Evolutionary conservation across 805 yeast species (phyloP).

Genomic region (Brettanomyces bruxellensis): DNA sequence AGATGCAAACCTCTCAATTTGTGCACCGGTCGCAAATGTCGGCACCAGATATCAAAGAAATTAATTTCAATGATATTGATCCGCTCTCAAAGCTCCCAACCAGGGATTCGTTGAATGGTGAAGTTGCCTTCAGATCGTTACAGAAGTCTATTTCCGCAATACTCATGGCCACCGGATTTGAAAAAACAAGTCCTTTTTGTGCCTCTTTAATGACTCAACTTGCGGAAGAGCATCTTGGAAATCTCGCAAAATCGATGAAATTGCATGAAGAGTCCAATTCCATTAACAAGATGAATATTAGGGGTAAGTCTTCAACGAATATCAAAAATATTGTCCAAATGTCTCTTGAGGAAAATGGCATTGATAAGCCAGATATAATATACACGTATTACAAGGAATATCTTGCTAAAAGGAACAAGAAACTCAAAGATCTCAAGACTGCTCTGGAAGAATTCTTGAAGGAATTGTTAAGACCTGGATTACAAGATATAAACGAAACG

Average conservation of each 20-base stretch:
- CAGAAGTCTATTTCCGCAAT: constrained; percentile 65
- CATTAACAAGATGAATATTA: constrained; percentile 28
- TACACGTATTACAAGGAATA: constrained; percentile 68
- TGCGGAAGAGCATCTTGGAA: constrained; percentile 72
- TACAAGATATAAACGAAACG: constrained; percentile 60
- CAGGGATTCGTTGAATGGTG: constrained; percentile 53
- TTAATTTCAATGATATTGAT: constrained; percentile 66
- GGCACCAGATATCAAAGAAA: constrained; percentile 54
- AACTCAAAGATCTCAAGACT: constrained; percentile 56
- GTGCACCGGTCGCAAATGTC: constrained; percentile 66
- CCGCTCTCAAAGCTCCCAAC: constrained; percentile 66
- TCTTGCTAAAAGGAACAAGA: constrained; percentile 56
- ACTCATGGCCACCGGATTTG: constrained; percentile 90
- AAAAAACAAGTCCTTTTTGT: constrained; percentile 69
- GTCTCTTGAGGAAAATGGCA: constrained; percentile 77
- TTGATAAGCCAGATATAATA: constrained; percentile 67
- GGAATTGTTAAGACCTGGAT: constrained; percentile 73
- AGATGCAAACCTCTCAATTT: constrained; percentile 79
- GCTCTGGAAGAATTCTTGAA: constrained; percentile 67
- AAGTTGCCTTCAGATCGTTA: constrained; percentile 57
- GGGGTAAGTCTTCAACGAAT: constrained; percentile 13
- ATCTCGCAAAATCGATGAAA: constrained; percentile 62
- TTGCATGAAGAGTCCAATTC: constrained; percentile 60
- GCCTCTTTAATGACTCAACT: constrained; percentile 72
- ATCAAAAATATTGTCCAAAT: constrained; percentile 44